Evolutionary conservation across 768 basidiomycete genomes (phyloP).

Genomic region (Infundibulicybe gibba): DNA sequence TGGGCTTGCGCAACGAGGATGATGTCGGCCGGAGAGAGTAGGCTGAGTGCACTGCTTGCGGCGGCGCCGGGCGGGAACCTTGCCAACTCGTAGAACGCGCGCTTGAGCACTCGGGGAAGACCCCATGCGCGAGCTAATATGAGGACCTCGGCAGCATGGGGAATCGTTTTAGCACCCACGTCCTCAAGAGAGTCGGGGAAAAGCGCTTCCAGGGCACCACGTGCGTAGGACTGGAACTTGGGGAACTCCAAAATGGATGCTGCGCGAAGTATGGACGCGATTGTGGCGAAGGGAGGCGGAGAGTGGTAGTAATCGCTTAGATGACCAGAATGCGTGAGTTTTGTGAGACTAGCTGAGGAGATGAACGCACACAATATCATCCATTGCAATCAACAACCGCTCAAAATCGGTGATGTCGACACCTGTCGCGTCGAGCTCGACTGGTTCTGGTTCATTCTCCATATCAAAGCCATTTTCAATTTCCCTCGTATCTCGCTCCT

Average conservation of each 20-base stretch:
- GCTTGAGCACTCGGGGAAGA: too few relatives aligned
- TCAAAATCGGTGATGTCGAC: slow-evolving; percentile 28
- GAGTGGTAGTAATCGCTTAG: slow-evolving; percentile 10
- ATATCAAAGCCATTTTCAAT: slow-evolving; percentile 4
- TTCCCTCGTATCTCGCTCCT: slow-evolving; percentile 3
- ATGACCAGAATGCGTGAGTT: slow-evolving; percentile 8
- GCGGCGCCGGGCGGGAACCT: too few relatives aligned
- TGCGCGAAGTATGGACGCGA: slow-evolving; percentile 29
- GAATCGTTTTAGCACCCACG: background rate
- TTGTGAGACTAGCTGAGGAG: background rate
- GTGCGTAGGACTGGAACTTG: too few relatives aligned
- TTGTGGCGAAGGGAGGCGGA: slow-evolving; percentile 19
- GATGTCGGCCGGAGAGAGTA: too few relatives aligned
- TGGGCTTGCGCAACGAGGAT: too few relatives aligned
- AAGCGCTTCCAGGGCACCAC: too few relatives aligned
- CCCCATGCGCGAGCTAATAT: background rate
- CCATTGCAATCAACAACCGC: slow-evolving; percentile 23
- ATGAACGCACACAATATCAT: slow-evolving; percentile 26
- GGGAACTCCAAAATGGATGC: slow-evolving; percentile 24
- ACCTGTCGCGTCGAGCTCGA: slow-evolving; percentile 12
- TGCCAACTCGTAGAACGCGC: too few relatives aligned
- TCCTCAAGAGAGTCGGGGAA: too few relatives aligned
- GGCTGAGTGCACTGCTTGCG: too few relatives aligned
- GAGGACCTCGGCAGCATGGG: background rate
- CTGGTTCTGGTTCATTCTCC: slow-evolving; percentile 13